Conservation (phyloP, 148 eudicot genomes). For the Rhododendron molle region DNA sequence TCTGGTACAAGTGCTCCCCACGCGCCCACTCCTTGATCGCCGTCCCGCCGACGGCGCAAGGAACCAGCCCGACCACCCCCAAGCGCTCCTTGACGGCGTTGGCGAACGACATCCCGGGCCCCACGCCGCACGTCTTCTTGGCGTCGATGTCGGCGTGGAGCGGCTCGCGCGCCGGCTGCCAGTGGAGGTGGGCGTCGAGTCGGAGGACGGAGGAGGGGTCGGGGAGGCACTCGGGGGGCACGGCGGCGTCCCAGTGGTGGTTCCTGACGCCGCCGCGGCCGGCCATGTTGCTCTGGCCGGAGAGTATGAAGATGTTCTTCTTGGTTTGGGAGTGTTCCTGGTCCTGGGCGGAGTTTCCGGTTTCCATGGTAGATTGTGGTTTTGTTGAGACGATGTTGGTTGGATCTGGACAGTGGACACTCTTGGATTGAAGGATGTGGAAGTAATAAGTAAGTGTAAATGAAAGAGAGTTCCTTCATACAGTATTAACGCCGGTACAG, state of each 20-base stretch:
- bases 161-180: constrained; percentile 69
- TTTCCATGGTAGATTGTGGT: constrained; percentile 2
- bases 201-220: constrained; percentile 53
- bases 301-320: constrained; percentile 58
- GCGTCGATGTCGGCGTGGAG: constrained; percentile 71
- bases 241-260: constrained; percentile 58
- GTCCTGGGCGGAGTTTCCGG: constrained; percentile 3
- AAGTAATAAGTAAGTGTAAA: too few relatives aligned
- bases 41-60: constrained; percentile 85
- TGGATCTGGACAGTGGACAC: background rate
- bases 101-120: constrained; percentile 84
- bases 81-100: constrained; percentile 42
- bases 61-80: constrained; percentile 52
- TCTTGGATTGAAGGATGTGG: background rate
- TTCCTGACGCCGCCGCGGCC: constrained; percentile 73
- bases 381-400: background rate
- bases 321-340: constrained; percentile 4
- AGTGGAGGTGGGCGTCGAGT: constrained; percentile 45
- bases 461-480: background rate
- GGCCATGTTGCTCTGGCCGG: constrained; percentile 95
- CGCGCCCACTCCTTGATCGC: constrained; percentile 77
- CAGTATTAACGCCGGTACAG: background rate
- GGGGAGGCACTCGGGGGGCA: constrained; percentile 56
- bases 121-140: constrained; percentile 68
- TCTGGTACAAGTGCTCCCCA: constrained; percentile 53